Base-by-base conservation (phyloP, 345 rosid species). In the Rhodamnia rubescens region DNA sequence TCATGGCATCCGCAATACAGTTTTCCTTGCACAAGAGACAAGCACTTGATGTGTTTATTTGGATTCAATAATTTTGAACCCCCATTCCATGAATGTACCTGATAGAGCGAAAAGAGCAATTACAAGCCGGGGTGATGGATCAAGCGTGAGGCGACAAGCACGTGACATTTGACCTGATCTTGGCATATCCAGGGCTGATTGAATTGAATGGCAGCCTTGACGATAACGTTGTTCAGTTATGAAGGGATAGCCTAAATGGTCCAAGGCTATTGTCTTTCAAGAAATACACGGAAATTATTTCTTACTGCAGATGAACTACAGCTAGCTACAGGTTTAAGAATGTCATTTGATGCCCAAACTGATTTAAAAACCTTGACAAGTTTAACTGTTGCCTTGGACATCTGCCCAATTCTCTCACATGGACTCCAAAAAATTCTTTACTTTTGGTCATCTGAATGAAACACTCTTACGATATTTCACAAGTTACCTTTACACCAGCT, bases 1-100 rank as follows among this genome's bases (percentile, higher is more conserved):
- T 94, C 95, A n/a, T 89, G 91, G 87, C 97, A 92, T 86, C 97
- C 97, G 29, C 95, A 92, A n/a, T 89, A 94, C 40, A 94, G 84
- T 85, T 91, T 91, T 81, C 95, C 97, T 47, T 90, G 94, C 10
- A 83, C 91, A 11, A 94, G 90, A 56, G 93, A 85, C 89, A 93
- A 42, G 85, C 93, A 92, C 89, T 91, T 94, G 51, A 92, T 90
- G 50, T 89, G 4, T 87, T 93, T 93, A 69, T 82, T 87, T 81
- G 91, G 55, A 86, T 91, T 91, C 82, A 93, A 82, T 64, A 92
- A 81, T 88, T 91, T 94, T 61, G 94, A 90, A 85, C 90, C 87
- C 82, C 94, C 94, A 84, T 90, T 93, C 97, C 95, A 93, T 5
- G 93, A 90, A 42, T 93, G 94, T 81, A 92, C 93, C 97, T 94